phyloP scores from a whole-genome alignment of 1,284 basidiomycete genomes.

The Tilletiopsis washingtonensis region DNA sequence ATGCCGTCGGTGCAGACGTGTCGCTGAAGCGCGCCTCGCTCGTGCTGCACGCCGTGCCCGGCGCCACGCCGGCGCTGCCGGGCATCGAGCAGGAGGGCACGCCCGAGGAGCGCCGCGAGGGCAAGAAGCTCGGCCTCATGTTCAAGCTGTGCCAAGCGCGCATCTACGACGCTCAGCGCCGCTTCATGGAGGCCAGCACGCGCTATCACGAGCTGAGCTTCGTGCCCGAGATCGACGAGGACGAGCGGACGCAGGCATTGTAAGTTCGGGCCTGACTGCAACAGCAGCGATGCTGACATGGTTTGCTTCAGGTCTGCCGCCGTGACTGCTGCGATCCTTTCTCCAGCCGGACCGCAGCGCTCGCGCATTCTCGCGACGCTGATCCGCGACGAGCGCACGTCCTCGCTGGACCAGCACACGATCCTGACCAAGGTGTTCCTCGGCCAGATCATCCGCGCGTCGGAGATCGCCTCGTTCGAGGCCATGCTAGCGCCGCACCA shows the following conservation, averaged over 20 bases:
- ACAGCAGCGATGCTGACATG: neutral
- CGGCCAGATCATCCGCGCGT: constrained; percentile 82
- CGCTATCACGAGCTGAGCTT: constrained; percentile 76
- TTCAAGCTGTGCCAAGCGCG: constrained; percentile 58
- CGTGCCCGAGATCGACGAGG: constrained; percentile 26
- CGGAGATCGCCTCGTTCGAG: constrained; percentile 84
- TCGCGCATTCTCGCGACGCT: constrained; percentile 83
- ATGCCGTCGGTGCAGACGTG: constrained; percentile 85
- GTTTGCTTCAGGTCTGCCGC: constrained; percentile 62
- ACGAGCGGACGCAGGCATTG: constrained; percentile 27
- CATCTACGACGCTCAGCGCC: constrained; percentile 80
- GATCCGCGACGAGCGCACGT: constrained; percentile 83
- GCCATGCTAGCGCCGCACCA: constrained; percentile 81
- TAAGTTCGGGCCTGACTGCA: constrained; percentile 3
- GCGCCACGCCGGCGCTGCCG: constrained; percentile 6
- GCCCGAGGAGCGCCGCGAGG: constrained; percentile 14
- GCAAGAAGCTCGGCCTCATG: constrained; percentile 22
- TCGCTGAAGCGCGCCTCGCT: constrained; percentile 94
- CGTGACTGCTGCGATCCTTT: constrained; percentile 91
- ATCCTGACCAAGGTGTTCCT: constrained; percentile 96
- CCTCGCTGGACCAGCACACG: constrained; percentile 69
- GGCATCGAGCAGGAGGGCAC: neutral
- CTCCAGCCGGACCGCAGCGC: constrained; percentile 89
- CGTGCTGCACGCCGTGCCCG: constrained; percentile 58
- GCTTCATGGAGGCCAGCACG: constrained; percentile 89